Evolutionary conservation across 306 rosid species (phyloP).

Genomic region (Echinosophora koreensis): DNA sequence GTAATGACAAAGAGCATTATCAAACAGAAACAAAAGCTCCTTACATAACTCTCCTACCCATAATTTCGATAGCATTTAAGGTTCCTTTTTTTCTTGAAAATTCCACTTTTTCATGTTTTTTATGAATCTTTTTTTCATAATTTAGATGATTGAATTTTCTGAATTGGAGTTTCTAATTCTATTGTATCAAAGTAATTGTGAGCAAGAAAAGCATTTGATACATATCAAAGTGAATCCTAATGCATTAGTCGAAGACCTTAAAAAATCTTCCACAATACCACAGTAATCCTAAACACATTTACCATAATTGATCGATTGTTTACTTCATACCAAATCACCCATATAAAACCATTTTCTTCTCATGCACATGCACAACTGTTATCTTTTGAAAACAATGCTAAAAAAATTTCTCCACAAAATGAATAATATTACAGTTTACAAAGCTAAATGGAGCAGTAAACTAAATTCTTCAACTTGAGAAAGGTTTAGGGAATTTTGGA

Average conservation of each 20-base stretch:
- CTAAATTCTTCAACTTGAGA: no score
- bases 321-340: background rate
- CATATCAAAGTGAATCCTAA: background rate
- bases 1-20: background rate
- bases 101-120: background rate
- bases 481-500: no score
- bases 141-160: slow-evolving; percentile 26
- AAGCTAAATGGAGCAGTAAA: background rate
- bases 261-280: slow-evolving; percentile 3
- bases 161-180: slow-evolving; percentile 9
- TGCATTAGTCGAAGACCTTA: slow-evolving; percentile 2
- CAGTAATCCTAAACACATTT: background rate
- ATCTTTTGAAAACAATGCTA: background rate
- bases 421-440: background rate
- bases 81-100: background rate
- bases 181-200: slow-evolving; percentile 9
- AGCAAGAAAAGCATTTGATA: slow-evolving; percentile 1
- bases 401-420: background rate
- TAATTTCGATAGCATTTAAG: slow-evolving; percentile 20
- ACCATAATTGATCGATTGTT: background rate
- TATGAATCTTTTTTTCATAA: background rate
- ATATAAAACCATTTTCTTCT: background rate
- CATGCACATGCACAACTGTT: background rate
- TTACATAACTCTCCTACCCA: background rate
- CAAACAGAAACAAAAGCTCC: slow-evolving; percentile 7